These are phyloP conservation scores for Musa beccarii DNA, from an alignment of 176 grass and related monocot genomes.

Conservation along the genomic window DNA sequence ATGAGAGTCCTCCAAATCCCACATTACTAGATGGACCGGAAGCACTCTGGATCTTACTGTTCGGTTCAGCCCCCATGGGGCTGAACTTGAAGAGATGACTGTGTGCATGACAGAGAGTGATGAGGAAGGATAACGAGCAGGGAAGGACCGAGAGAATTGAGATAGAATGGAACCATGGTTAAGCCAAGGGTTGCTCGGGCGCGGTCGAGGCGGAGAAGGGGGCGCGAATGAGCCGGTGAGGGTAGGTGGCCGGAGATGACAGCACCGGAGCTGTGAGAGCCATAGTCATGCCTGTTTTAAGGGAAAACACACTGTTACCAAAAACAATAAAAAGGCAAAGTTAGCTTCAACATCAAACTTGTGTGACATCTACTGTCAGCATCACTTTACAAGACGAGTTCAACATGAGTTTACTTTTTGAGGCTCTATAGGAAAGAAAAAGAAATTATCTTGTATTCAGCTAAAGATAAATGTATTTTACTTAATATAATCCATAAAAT, in stretches of 20 bases:
- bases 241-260: slow-evolving; percentile 52
- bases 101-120: slow-evolving; percentile 20
- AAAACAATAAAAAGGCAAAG: not conserved
- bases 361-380: no score
- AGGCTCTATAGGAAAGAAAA: no score
- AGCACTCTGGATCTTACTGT: not conserved
- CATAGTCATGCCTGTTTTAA: slow-evolving; percentile 98
- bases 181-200: slow-evolving; percentile 94
- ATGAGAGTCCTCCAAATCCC: slow-evolving; percentile 10
- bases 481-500: not conserved
- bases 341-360: not conserved
- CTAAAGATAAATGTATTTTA: not conserved
- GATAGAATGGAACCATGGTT: slow-evolving; percentile 65
- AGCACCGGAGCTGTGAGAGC: slow-evolving; percentile 69
- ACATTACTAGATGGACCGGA: not conserved
- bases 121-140: slow-evolving; percentile 36
- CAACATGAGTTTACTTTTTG: no score
- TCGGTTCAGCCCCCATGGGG: slow-evolving; percentile 27
- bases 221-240: slow-evolving; percentile 66
- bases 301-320: slow-evolving; percentile 68
- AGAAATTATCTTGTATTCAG: no score
- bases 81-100: slow-evolving; percentile 48
- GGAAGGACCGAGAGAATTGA: slow-evolving; percentile 14
- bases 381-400: no score
- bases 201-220: slow-evolving; percentile 66